Base-by-base conservation (phyloP, 257 asterid genomes). In the Mentha longifolia region DNA sequence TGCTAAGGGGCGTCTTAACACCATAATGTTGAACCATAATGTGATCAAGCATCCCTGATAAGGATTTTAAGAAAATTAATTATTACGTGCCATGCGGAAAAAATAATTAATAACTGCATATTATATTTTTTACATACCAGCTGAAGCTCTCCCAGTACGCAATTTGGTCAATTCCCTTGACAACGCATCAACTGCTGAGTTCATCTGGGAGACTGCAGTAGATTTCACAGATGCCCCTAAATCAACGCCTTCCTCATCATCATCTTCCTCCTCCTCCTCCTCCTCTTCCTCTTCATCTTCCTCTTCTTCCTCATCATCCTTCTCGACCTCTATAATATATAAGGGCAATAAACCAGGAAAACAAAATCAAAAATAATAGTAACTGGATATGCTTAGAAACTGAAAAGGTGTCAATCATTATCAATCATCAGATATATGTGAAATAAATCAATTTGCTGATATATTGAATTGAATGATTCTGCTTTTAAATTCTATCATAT, bases 11-110 rank as follows among this genome's bases (percentile, higher is more conserved):
- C 16, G 82, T 89, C 85, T 89, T 89, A 57, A 80, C 82, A 65
- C 96, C 95, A 39, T 81, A 81, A 67, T 85, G 79, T 70, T 94
- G 97, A 31, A 94, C 97, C 83, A 88, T 85, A 71, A 94, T 91
- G 81, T 94, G 98, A 75, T 91, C 97, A 78, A 94, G 90, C 91
- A 94, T 89, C 75, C 98, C 98, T 93, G 91, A 76, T 75, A 74
- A 50, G 25, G 15, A 60, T 28, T 61, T 45, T 12, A 11, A 28
- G 67, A 61, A 35, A 35, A 35, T 1, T 35, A 17, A 52, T 31
- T 16, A 28, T 49, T 20, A 42, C 51, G 35, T 45, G 59, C 51
- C 22, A 6, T 0, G 47, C 50, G 63, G 50, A 35, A 42, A 20
- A 35, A 35, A 35, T 30, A 43, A 28, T 11, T 11, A 35, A 46